Evolutionary conservation across 2,329 filamentous ascomycete genomes (phyloP).

Genomic region (Stromatinia cepivora): DNA sequence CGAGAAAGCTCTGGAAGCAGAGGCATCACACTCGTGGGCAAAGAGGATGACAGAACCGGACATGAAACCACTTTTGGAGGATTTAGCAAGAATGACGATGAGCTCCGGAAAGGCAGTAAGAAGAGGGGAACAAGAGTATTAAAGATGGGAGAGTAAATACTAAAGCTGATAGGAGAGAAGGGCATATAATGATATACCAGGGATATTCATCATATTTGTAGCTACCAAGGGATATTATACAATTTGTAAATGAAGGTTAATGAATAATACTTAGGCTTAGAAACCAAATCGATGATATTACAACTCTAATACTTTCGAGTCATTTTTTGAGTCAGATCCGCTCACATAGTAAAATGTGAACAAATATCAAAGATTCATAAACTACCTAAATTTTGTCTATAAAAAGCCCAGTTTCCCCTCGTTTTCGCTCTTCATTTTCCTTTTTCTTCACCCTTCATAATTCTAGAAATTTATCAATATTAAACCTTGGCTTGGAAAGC

Average conservation of each 20-base stretch:
- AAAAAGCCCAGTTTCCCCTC: no score
- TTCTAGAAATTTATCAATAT: neutral
- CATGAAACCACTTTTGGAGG: no score
- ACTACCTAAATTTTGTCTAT: neutral
- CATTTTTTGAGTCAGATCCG: neutral
- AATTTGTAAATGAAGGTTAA: neutral
- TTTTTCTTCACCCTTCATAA: neutral
- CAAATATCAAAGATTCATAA: neutral
- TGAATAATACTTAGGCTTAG: neutral
- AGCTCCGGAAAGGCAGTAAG: no score
- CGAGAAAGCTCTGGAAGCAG: neutral
- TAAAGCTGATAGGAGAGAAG: neutral
- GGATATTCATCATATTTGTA: no score
- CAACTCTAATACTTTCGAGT: neutral
- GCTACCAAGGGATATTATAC: neutral
- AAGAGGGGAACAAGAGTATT: no score
- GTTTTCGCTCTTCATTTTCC: neutral
- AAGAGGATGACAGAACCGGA: neutral
- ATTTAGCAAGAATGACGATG: no score
- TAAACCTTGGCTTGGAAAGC: neutral
- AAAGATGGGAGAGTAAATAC: neutral
- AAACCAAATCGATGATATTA: neutral
- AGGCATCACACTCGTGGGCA: neutral
- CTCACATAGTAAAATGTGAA: neutral
- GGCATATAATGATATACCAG: no score